phyloP scores from a whole-genome alignment of 805 yeast species.

The Saccharomyces kudriavzevii region DNA sequence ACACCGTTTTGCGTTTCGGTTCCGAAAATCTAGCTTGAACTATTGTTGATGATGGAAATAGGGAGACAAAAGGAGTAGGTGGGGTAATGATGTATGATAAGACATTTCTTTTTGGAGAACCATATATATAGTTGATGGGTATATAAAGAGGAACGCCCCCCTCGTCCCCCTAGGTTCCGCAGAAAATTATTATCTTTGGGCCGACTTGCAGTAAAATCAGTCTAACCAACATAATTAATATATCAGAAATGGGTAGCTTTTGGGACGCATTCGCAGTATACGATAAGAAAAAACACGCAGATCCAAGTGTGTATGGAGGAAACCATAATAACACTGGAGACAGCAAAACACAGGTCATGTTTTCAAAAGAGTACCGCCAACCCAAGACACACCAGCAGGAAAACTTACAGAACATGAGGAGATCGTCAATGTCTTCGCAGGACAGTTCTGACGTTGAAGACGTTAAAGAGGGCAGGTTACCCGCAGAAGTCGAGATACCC shows the following conservation, averaged over 20 bases:
- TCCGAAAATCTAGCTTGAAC: not conserved
- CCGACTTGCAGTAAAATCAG: not conserved
- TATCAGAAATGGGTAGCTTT: slow-evolving; percentile 7
- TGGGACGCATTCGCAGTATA: slow-evolving; percentile 30
- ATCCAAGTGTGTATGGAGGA: slow-evolving; percentile 13
- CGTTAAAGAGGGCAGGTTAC: not conserved
- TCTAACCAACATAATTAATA: not conserved
- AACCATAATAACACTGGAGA: slow-evolving; percentile 17
- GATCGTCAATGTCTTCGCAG: slow-evolving; percentile 5
- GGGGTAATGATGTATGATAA: not conserved
- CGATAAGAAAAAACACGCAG: slow-evolving; percentile 26
- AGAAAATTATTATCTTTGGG: not conserved
- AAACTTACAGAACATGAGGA: slow-evolving; percentile 1
- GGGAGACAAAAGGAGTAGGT: not conserved
- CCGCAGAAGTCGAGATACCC: slow-evolving; percentile 3
- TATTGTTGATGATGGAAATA: not conserved
- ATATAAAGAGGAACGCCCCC: not conserved
- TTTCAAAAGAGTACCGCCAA: slow-evolving; percentile 17
- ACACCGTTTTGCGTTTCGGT: not conserved
- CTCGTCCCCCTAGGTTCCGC: too few species aligned
- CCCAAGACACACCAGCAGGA: slow-evolving; percentile 2
- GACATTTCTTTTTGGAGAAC: not conserved
- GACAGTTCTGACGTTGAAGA: not conserved
- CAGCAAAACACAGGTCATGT: slow-evolving; percentile 14
- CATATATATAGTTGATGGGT: not conserved